Evolutionary conservation across 441 rosid species (phyloP).

Genomic region (Aquilaria agallochum): DNA sequence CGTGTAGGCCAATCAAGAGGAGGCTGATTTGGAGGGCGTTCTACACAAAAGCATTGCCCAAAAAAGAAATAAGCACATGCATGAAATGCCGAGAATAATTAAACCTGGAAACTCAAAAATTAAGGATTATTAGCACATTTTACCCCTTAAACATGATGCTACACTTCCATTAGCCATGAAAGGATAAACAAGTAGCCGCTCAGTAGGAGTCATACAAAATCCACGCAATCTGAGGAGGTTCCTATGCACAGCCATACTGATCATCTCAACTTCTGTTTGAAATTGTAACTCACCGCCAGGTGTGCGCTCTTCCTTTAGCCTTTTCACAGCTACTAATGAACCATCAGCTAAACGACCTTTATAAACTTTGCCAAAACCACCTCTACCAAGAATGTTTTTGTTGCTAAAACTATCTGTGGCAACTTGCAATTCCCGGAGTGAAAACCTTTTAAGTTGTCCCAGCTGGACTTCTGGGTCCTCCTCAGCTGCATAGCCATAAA

Average conservation of each 20-base stretch:
- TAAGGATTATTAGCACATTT: not conserved
- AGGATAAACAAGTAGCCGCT: slow-evolving; percentile 83
- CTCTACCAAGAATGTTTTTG: slow-evolving; percentile 80
- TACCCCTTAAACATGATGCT: slow-evolving; percentile 82
- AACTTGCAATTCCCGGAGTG: slow-evolving; percentile 79
- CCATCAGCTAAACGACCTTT: slow-evolving; percentile 77
- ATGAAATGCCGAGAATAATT: no score
- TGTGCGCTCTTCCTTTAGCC: slow-evolving; percentile 87
- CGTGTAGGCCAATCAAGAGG: slow-evolving; percentile 78
- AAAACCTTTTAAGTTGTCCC: slow-evolving; percentile 70
- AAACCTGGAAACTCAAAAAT: no score
- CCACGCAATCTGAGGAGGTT: slow-evolving; percentile 82
- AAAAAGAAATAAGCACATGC: no score
- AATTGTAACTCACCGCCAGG: slow-evolving; percentile 94
- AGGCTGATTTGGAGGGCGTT: slow-evolving; percentile 57
- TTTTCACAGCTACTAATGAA: slow-evolving; percentile 79
- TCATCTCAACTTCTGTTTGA: slow-evolving; percentile 95
- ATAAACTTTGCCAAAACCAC: slow-evolving; percentile 91
- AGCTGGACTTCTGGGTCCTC: slow-evolving; percentile 71
- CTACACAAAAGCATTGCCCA: slow-evolving; percentile 26
- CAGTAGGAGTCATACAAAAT: slow-evolving; percentile 89
- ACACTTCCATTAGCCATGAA: slow-evolving; percentile 98
- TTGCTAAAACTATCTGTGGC: slow-evolving; percentile 83
- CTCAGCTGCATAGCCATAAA: slow-evolving; percentile 39
- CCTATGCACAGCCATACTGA: slow-evolving; percentile 92